Conservation (phyloP, 179 eudicot genomes). For the Sideroxylon spinosum region DNA sequence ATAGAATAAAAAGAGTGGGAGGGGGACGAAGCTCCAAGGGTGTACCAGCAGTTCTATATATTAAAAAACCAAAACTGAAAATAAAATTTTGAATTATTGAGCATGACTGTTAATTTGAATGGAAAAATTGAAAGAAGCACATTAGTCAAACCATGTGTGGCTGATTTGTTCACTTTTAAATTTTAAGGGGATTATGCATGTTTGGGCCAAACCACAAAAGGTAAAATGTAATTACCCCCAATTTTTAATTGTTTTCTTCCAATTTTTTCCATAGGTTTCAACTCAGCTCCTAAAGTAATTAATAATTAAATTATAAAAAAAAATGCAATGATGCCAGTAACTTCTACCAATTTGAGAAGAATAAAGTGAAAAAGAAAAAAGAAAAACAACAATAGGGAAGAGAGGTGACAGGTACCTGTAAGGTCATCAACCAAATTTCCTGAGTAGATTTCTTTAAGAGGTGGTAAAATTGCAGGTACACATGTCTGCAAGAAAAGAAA, state of each 20-base stretch:
- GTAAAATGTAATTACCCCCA: too few relatives aligned
- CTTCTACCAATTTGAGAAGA: slow-evolving; percentile 6
- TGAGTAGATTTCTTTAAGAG: slow-evolving; percentile 78
- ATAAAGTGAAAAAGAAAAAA: neutral
- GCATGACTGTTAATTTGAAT: too few relatives aligned
- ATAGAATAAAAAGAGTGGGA: too few relatives aligned
- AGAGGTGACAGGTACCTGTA: slow-evolving; percentile 38
- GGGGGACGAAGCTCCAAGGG: too few relatives aligned
- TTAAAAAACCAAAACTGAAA: too few relatives aligned
- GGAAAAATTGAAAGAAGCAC: too few relatives aligned
- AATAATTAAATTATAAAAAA: neutral
- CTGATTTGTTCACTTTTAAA: too few relatives aligned
- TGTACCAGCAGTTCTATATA: too few relatives aligned
- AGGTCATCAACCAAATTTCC: slow-evolving; percentile 82
- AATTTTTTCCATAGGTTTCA: neutral
- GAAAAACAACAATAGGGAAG: neutral
- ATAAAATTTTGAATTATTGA: too few relatives aligned
- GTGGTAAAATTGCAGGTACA: slow-evolving; percentile 84
- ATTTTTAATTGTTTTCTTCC: neutral
- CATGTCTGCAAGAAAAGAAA: slow-evolving; percentile 66
- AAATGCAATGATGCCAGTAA: neutral
- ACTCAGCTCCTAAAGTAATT: slow-evolving; percentile 7
- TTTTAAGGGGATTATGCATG: too few relatives aligned
- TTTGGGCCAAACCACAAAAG: too few relatives aligned
- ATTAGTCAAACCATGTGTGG: too few relatives aligned